Conservation (phyloP, 495 filamentous ascomycete species). For the Neurospora sp. region DNA sequence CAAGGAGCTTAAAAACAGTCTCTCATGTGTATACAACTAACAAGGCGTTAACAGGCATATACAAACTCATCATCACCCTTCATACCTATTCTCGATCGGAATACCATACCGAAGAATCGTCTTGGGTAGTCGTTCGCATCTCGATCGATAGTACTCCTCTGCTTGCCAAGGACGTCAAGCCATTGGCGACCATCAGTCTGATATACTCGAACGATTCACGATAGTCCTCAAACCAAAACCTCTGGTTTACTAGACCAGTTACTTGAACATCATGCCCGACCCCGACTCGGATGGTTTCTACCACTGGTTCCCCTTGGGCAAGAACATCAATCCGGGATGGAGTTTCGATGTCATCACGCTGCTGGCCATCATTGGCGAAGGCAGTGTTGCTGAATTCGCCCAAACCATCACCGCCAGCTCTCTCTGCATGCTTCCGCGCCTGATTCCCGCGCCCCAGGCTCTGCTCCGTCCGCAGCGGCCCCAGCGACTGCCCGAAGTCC, state of each 20-base stretch:
- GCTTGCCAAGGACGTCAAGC: background rate
- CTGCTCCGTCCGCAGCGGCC: constrained; percentile 49
- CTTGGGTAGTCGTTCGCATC: background rate
- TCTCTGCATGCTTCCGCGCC: constrained; percentile 49
- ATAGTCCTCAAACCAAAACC: background rate
- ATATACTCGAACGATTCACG: background rate
- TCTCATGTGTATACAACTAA: background rate
- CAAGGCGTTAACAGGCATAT: background rate
- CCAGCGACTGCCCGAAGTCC: constrained; percentile 42
- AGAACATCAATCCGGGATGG: constrained; percentile 32
- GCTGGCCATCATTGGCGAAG: constrained; percentile 54
- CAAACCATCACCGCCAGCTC: constrained; percentile 47
- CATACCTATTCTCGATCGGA: background rate
- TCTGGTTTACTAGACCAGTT: background rate
- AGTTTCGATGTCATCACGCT: constrained; percentile 53
- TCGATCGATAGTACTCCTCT: background rate
- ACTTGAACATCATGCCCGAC: constrained; percentile 12
- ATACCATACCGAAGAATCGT: background rate
- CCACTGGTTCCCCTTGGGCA: constrained; percentile 30
- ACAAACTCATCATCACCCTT: background rate
- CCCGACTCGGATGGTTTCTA: constrained; percentile 2
- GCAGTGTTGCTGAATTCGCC: constrained; percentile 44
- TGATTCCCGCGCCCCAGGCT: constrained; percentile 58
- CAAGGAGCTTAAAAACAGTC: background rate
- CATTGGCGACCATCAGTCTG: background rate